Percentiles rank a stretch among this genome's conserved stretches.
Conservation (phyloP, 352 stramenopile genomes). For the Phytophthora crassamura region DNA sequence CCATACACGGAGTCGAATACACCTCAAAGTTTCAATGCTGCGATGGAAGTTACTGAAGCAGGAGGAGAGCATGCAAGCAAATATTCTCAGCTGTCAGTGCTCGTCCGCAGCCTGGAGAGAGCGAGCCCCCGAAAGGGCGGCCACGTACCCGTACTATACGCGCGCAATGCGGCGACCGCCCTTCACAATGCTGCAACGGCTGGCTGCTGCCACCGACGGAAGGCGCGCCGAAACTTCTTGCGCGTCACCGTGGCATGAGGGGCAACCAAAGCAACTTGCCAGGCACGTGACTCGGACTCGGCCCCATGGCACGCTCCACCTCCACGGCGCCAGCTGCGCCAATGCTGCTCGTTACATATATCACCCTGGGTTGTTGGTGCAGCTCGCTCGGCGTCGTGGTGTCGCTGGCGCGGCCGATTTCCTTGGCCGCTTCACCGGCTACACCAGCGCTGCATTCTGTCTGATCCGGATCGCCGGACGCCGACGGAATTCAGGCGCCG, state of each 20-base stretch:
- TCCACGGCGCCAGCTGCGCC: background rate
- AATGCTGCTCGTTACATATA: background rate
- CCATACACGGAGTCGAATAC: no score
- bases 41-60: no score
- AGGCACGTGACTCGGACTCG: background rate
- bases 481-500: no score
- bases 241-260: background rate
- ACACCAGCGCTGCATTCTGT: background rate
- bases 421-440: background rate
- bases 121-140: no score
- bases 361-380: background rate
- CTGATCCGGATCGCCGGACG: no score
- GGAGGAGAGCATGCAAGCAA: no score
- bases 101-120: no score
- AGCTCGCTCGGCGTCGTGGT: background rate
- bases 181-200: conserved; percentile 9
- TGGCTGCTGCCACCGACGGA: conserved; percentile 19
- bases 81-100: no score
- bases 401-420: no score
- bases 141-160: background rate
- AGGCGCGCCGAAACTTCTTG: conserved; percentile 4
- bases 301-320: no score
- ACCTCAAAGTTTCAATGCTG: no score
- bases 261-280: conserved; percentile 2
- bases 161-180: conserved; percentile 10